phyloP scores from a whole-genome alignment of 371 early-diverging fungal genomes.

The Basidiobolus heterosporus region DNA sequence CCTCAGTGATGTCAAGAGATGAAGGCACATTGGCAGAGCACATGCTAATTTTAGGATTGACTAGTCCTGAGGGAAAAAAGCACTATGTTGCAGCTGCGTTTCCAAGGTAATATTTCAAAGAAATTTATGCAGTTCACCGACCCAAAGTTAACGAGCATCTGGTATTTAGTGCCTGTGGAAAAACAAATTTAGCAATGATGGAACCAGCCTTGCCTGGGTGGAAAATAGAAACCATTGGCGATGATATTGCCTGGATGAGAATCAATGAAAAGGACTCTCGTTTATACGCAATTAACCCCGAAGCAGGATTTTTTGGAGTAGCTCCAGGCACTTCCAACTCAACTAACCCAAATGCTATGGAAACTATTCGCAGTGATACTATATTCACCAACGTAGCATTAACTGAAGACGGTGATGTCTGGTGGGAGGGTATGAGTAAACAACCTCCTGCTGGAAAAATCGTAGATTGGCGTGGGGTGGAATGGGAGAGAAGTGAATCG shows the following conservation, averaged over 20 bases:
- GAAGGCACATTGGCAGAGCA: constrained; percentile 24
- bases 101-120: constrained; percentile 14
- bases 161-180: constrained; percentile 17
- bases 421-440: constrained; percentile 26
- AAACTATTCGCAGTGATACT: constrained; percentile 15
- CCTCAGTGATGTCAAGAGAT: constrained; percentile 21
- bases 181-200: constrained; percentile 25
- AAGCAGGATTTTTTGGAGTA: constrained; percentile 29
- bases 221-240: constrained; percentile 22
- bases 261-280: constrained; percentile 17
- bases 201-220: constrained; percentile 21
- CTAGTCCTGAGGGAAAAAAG: constrained; percentile 20
- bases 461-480: constrained; percentile 17
- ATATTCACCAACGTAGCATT: constrained; percentile 24
- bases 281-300: constrained; percentile 26
- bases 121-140: no score
- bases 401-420: constrained; percentile 21
- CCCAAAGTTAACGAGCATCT: background rate
- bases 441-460: constrained; percentile 17
- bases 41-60: constrained; percentile 23
- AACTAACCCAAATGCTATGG: constrained; percentile 22
- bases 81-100: constrained; percentile 24
- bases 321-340: constrained; percentile 23
- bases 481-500: constrained; percentile 15
- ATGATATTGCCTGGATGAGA: constrained; percentile 23